Percentiles rank a stretch among this genome's conserved stretches.
Conservation (phyloP, 345 rosid genomes). For the Gynandropsis gynandra region DNA sequence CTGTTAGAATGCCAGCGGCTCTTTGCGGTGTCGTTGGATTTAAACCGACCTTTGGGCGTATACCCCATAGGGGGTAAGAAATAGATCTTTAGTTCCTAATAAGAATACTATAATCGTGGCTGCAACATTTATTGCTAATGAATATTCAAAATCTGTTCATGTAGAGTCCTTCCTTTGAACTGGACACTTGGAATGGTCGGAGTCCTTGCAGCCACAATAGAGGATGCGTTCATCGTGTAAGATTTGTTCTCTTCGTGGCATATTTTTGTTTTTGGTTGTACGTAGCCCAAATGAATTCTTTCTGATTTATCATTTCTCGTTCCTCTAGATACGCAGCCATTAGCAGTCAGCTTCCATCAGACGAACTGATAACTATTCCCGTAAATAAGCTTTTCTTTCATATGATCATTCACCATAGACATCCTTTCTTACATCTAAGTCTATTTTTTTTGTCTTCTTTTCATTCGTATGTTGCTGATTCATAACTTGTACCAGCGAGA, state of each 20-base stretch:
- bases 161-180: constrained; percentile 67
- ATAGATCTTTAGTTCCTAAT: not conserved
- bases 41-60: constrained; percentile 64
- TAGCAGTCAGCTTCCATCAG: constrained; percentile 34
- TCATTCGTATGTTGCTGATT: too few relatives aligned
- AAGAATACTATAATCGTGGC: too few relatives aligned
- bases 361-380: constrained; percentile 15
- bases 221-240: constrained; percentile 56
- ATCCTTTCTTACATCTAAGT: not conserved
- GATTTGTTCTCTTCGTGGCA: constrained; percentile 5
- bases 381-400: constrained; percentile 17
- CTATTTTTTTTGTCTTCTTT: not conserved
- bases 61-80: constrained; percentile 54
- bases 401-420: not conserved
- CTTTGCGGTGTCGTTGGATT: constrained; percentile 72
- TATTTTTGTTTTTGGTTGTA: too few relatives aligned
- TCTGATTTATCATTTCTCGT: not conserved
- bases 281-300: not conserved
- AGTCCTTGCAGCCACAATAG: constrained; percentile 49
- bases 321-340: constrained; percentile 58
- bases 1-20: constrained; percentile 71
- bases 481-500: constrained; percentile 36
- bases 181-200: constrained; percentile 86
- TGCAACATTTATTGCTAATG: too few relatives aligned
- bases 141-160: not conserved